These are phyloP conservation scores for Pisolithus thermaeus DNA, from an alignment of 1,284 basidiomycete species.

Conservation along the genomic window DNA sequence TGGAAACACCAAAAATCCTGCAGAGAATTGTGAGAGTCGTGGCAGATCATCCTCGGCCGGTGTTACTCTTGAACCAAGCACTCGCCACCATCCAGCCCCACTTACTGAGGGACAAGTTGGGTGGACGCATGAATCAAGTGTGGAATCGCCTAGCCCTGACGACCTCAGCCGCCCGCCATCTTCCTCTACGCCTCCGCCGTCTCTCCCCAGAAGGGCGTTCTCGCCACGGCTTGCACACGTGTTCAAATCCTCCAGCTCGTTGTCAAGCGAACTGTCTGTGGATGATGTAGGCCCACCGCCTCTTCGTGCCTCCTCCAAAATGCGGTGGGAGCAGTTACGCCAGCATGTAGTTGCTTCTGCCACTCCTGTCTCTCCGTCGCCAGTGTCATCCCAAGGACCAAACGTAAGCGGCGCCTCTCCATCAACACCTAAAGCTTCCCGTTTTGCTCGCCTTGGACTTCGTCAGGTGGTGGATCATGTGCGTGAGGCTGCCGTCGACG, in stretches of 20 bases:
- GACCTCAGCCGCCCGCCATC: background rate
- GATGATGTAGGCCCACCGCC: conserved; percentile 1
- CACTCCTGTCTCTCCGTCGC: conserved; percentile 4
- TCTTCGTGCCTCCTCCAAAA: conserved; percentile 6
- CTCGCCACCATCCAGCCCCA: background rate
- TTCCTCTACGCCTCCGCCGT: conserved; percentile 6
- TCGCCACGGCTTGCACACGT: conserved; percentile 16
- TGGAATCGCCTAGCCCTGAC: conserved; percentile 14
- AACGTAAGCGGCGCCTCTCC: background rate
- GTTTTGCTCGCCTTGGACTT: conserved; percentile 51
- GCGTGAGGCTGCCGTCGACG: conserved; percentile 40
- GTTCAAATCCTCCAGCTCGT: conserved; percentile 4
- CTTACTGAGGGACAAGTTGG: background rate
- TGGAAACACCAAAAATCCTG: conserved; percentile 3
- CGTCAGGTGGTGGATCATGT: conserved; percentile 57
- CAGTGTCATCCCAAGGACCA: background rate
- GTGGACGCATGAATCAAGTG: conserved; percentile 17
- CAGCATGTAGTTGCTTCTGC: conserved; percentile 7
- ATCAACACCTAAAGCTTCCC: conserved; percentile 41
- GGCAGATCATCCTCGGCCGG: background rate
- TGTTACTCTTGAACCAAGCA: background rate
- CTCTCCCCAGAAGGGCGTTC: conserved; percentile 31
- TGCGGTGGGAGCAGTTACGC: conserved; percentile 10
- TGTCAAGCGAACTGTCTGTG: background rate
- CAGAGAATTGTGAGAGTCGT: background rate